A percentile compares a stretch with the other conserved stretches of the same genome.
These are phyloP conservation scores for Colletotrichum sp. DNA, from an alignment of 2,329 filamentous ascomycete genomes.

Conservation along the genomic window DNA sequence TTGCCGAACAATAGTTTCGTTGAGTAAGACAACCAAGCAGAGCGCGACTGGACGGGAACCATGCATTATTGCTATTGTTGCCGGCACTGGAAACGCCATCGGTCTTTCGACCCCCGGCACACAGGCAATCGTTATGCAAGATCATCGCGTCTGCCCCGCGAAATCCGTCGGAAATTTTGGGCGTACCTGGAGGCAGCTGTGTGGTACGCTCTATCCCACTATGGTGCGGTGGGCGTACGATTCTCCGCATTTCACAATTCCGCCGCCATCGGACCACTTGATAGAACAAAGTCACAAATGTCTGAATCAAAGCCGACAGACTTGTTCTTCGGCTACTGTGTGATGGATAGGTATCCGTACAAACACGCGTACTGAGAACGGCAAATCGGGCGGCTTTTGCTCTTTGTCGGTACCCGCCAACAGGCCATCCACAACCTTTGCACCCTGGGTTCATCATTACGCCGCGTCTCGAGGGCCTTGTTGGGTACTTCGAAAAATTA, in stretches of 20 bases:
- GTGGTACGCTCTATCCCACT: background rate
- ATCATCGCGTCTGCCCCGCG: conserved; percentile 18
- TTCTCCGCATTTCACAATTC: background rate
- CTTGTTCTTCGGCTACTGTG: background rate
- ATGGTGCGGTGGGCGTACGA: conserved; percentile 11
- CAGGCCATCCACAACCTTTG: background rate
- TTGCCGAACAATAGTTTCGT: background rate
- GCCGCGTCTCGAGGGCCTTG: background rate
- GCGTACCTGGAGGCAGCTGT: background rate
- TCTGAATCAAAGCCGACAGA: background rate
- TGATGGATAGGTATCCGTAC: background rate
- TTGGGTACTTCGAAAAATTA: background rate
- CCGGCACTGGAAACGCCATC: background rate
- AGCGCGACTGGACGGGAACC: background rate
- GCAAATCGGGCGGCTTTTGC: background rate
- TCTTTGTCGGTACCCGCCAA: background rate
- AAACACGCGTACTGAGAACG: background rate
- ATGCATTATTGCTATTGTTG: background rate
- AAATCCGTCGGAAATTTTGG: conserved; percentile 11
- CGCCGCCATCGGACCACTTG: background rate
- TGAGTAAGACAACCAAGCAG: background rate
- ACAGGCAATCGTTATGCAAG: conserved; percentile 6
- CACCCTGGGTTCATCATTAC: background rate
- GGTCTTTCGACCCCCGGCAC: background rate
- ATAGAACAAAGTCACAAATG: background rate